Percentiles rank a stretch among this genome's conserved stretches.
Evolutionary conservation across 1,139 yeast species (phyloP).

Genomic region (Yamadazyma pseudoaaseri): DNA sequence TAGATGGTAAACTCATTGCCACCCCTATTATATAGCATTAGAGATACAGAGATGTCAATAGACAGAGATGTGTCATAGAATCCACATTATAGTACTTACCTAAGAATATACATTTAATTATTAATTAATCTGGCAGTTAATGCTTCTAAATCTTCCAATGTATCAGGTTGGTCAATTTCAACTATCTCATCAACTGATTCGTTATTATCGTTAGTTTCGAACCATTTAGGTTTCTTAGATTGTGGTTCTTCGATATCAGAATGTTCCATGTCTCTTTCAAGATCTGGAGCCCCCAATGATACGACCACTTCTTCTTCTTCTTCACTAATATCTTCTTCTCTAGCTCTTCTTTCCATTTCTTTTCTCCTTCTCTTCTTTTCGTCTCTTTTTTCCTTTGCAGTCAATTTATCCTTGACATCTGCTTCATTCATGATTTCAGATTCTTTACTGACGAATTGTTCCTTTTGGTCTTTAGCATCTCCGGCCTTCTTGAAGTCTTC

Average conservation of each 20-base stretch:
- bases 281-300: constrained; percentile 30
- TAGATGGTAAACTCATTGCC: constrained; percentile 55
- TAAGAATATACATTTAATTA: constrained; percentile 5
- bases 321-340: constrained; percentile 44
- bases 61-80: not conserved
- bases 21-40: constrained; percentile 32
- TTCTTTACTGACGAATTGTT: constrained; percentile 65
- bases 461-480: constrained; percentile 67
- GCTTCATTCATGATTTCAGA: constrained; percentile 63
- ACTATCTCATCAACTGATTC: constrained; percentile 40
- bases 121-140: constrained; percentile 66
- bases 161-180: constrained; percentile 85
- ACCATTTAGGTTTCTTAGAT: constrained; percentile 64
- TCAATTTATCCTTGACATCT: constrained; percentile 74
- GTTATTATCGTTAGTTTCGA: constrained; percentile 29
- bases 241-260: constrained; percentile 37
- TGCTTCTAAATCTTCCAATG: constrained; percentile 91
- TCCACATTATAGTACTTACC: not conserved
- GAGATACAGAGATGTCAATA: not conserved
- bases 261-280: constrained; percentile 50
- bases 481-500: constrained; percentile 81
- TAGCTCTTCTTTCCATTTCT: constrained; percentile 62
- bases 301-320: constrained; percentile 26
- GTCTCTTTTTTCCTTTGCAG: constrained; percentile 79
- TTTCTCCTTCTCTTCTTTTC: constrained; percentile 90